These are phyloP conservation scores for Gliomastix tumulicola DNA, from an alignment of 2,329 filamentous ascomycete species.

Conservation along the genomic window DNA sequence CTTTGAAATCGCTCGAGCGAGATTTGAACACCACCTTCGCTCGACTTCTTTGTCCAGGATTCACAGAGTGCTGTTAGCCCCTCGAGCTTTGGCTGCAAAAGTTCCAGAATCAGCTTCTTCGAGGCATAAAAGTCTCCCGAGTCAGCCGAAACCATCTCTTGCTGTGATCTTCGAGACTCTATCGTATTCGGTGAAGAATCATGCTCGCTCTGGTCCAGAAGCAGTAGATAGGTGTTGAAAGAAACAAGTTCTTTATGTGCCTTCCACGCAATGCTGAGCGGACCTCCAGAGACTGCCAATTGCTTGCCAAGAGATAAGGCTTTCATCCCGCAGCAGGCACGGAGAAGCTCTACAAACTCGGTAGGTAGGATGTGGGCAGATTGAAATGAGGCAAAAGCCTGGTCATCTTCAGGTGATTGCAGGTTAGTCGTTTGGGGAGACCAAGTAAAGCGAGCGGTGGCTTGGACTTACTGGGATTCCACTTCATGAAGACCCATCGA, in stretches of 20 bases:
- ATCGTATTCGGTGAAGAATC: neutral
- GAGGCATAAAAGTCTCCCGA: slow-evolving; percentile 27
- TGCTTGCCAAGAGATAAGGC: slow-evolving; percentile 13
- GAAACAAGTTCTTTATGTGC: slow-evolving; percentile 31
- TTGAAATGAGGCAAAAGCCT: slow-evolving; percentile 57
- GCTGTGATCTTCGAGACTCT: neutral
- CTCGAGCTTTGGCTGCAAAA: slow-evolving; percentile 44
- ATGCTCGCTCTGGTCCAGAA: slow-evolving; percentile 29
- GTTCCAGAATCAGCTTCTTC: slow-evolving; percentile 45
- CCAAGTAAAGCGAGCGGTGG: neutral
- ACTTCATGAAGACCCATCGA: slow-evolving; percentile 74
- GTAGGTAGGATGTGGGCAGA: slow-evolving; percentile 56
- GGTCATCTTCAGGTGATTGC: slow-evolving; percentile 47
- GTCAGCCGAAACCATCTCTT: too few species aligned
- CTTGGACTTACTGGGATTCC: slow-evolving; percentile 63
- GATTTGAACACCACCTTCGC: slow-evolving; percentile 39
- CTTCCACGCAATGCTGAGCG: slow-evolving; percentile 40
- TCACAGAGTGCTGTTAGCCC: slow-evolving; percentile 38
- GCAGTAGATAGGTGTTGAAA: slow-evolving; percentile 47
- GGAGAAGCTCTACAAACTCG: slow-evolving; percentile 63
- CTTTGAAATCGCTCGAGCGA: slow-evolving; percentile 47
- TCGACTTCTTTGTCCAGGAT: slow-evolving; percentile 36
- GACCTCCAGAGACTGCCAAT: slow-evolving; percentile 19
- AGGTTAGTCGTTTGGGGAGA: neutral
- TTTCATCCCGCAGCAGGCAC: slow-evolving; percentile 55